Evolutionary conservation across 1,284 basidiomycete species (phyloP).

Genomic region (Boletellus dicymbophilus): DNA sequence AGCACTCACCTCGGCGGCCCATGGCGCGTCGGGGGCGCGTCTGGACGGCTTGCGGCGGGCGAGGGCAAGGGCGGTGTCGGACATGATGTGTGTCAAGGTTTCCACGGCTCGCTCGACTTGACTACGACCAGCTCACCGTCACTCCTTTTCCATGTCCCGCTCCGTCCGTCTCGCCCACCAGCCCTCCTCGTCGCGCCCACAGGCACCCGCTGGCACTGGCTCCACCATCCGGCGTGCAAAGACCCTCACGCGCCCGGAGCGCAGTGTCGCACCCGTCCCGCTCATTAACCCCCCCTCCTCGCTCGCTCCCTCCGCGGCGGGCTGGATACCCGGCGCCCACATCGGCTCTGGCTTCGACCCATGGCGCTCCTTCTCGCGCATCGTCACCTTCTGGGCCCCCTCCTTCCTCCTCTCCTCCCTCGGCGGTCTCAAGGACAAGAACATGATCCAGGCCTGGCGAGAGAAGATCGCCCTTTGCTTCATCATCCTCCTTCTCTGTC

Average conservation of each 20-base stretch:
- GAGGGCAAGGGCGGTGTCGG: too few relatives aligned
- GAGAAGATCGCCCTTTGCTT: conserved; percentile 96
- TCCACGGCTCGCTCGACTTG: background rate
- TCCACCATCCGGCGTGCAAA: conserved; percentile 82
- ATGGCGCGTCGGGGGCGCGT: conserved; percentile 3
- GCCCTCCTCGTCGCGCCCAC: conserved; percentile 45
- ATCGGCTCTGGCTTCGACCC: conserved; percentile 56
- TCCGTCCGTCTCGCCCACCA: conserved; percentile 53
- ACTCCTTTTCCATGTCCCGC: conserved; percentile 39
- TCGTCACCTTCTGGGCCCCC: conserved; percentile 93
- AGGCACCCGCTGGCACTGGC: conserved; percentile 50
- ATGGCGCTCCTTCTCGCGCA: conserved; percentile 82
- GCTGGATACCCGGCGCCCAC: conserved; percentile 29
- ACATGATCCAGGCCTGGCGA: conserved; percentile 90
- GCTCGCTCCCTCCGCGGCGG: conserved; percentile 39
- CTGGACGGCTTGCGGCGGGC: too few relatives aligned
- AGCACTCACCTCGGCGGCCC: conserved; percentile 20
- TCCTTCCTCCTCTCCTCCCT: conserved; percentile 71
- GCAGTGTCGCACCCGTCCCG: conserved; percentile 90
- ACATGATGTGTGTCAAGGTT: too few relatives aligned
- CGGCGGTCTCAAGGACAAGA: conserved; percentile 81
- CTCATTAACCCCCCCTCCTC: conserved; percentile 79
- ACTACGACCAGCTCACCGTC: conserved; percentile 9
- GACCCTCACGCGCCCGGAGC: conserved; percentile 95
- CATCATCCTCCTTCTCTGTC: conserved; percentile 81